Base-by-base conservation (phyloP, 345 rosid species). In the Arabis hirsuta region DNA sequence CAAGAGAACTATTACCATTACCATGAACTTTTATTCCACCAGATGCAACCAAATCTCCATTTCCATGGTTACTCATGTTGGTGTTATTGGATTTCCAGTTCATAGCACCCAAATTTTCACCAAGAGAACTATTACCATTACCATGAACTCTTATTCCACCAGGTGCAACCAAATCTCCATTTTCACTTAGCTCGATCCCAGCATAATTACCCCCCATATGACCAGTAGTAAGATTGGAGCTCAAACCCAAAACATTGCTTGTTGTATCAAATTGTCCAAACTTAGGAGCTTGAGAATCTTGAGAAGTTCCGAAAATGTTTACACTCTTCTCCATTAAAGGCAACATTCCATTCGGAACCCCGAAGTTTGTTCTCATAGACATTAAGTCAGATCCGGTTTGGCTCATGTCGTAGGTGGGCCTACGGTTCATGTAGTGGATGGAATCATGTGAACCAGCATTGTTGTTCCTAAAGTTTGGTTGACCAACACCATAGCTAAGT, bases 201-300 rank as follows among this genome's bases (percentile, higher is more conserved):
- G 1, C 50, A 12, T 67, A 24, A 12, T 2, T 36, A 47, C 1
- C 54, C 3, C 5, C 27, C 38, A 7, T 29, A 13, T 9, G 31
- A 13, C 20, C 45, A 50, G 36, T n/a, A 27, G 0, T 52, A 8
- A 10, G 39, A 32, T 44, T 45, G 27, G 50, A 53, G 51, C 61
- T 43, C 57, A 46, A 38, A 61, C 74, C 79, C 54, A 27, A 61
- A 16, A 3, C 43, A 44, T 24, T 2, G 9, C 9, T 75, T 54
- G 67, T n/a, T 20, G 65, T 27, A 39, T 11, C 59, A 55, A 27
- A 69, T 16, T 55, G 14, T 62, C 59, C 58, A 62, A 46, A 41
- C 3, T 5, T n/a, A 27, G 55, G 65, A 62, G 26, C 36, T 11
- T 55, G 58, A 53, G 36, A 29, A 6, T 9, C 36, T 55, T 75